These are phyloP conservation scores for Artemisia tridentata DNA, from an alignment of 129 eudicot species.

Conservation along the genomic window DNA sequence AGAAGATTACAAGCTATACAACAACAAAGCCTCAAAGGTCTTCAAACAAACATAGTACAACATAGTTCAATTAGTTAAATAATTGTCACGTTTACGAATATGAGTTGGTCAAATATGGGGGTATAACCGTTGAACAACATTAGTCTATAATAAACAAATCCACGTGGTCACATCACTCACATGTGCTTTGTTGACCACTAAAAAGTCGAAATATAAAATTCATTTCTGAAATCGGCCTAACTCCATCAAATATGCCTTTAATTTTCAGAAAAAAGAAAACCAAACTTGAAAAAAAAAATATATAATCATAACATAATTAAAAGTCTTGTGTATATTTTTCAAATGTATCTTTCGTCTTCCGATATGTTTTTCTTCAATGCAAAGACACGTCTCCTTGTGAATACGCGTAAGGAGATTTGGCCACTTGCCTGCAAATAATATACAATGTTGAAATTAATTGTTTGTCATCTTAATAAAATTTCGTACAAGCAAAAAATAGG, in stretches of 20 bases:
- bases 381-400: conserved; percentile 31
- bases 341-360: conserved; percentile 13
- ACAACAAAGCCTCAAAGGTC: neutral
- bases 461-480: neutral
- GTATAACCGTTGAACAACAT: neutral
- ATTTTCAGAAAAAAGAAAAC: conserved; percentile 10
- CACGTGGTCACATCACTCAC: conserved; percentile 25
- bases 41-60: neutral
- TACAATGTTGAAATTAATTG: neutral
- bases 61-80: neutral
- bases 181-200: conserved; percentile 16
- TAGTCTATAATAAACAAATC: conserved; percentile 21
- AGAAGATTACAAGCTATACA: conserved; percentile 19
- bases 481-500: neutral
- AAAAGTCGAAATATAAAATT: conserved; percentile 15
- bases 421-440: conserved; percentile 31
- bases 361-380: conserved; percentile 14
- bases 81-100: conserved; percentile 7
- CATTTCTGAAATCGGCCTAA: conserved; percentile 20
- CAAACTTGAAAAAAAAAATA: neutral
- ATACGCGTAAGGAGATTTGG: conserved; percentile 30
- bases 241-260: conserved; percentile 21
- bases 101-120: conserved; percentile 6
- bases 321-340: conserved; percentile 10
- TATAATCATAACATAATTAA: neutral